Evolutionary conservation across 257 asterid genomes (phyloP).

Genomic region (Solanum arcanum): DNA sequence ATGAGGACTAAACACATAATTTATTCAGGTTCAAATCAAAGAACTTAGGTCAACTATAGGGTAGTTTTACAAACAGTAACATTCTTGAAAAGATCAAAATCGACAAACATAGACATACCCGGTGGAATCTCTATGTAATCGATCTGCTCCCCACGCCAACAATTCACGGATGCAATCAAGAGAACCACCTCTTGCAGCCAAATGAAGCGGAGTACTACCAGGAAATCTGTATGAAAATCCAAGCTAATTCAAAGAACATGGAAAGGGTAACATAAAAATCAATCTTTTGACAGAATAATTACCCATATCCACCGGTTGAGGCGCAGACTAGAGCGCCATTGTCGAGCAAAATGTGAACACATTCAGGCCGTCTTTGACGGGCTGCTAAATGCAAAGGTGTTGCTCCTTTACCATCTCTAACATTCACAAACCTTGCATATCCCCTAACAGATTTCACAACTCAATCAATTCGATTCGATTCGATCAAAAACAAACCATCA

Average conservation of each 20-base stretch:
- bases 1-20: background rate
- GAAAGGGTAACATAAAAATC: background rate
- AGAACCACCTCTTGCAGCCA: slow-evolving; percentile 99
- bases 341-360: slow-evolving; percentile 62
- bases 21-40: background rate
- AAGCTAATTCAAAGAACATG: background rate
- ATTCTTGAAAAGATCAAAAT: background rate
- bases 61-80: background rate
- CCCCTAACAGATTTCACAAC: slow-evolving; percentile 40
- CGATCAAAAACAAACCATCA: background rate
- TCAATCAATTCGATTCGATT: background rate
- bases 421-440: slow-evolving; percentile 75
- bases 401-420: slow-evolving; percentile 93
- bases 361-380: slow-evolving; percentile 67
- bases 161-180: slow-evolving; percentile 82
- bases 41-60: background rate
- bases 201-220: slow-evolving; percentile 95
- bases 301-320: slow-evolving; percentile 84
- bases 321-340: slow-evolving; percentile 89
- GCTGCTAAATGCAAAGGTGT: slow-evolving; percentile 96
- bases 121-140: slow-evolving; percentile 70
- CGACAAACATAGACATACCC: slow-evolving; percentile 35
- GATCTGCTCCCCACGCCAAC: slow-evolving; percentile 96
- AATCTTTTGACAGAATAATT: background rate
- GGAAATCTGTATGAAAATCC: slow-evolving; percentile 34